Conservation (phyloP, 331 rosid species). For the Ulmus americana region DNA sequence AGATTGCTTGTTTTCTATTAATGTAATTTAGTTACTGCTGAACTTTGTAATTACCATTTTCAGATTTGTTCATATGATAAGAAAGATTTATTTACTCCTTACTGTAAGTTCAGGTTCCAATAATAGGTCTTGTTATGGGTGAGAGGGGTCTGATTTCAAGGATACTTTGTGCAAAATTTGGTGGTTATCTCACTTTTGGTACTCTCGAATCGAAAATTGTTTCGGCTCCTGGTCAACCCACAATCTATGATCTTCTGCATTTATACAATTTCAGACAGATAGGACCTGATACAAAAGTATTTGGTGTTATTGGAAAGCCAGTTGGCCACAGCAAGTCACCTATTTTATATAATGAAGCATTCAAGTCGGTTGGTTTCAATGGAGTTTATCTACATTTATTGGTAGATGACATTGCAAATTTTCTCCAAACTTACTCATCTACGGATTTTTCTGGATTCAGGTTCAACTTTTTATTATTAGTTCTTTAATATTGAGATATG, state of each 20-base stretch:
- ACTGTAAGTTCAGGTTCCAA: constrained; percentile 63
- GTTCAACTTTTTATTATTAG: constrained; percentile 27
- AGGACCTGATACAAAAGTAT: constrained; percentile 74
- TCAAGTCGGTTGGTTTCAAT: constrained; percentile 64
- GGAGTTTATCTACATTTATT: constrained; percentile 69
- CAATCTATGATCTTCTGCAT: constrained; percentile 61
- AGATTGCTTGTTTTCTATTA: not conserved
- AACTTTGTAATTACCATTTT: not conserved
- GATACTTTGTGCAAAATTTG: constrained; percentile 82
- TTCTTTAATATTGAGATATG: not conserved
- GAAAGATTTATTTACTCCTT: constrained; percentile 7
- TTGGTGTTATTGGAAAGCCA: constrained; percentile 89
- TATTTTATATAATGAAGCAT: constrained; percentile 54
- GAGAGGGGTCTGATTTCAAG: constrained; percentile 80
- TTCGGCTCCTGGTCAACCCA: constrained; percentile 96
- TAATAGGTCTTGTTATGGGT: constrained; percentile 87
- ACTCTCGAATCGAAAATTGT: constrained; percentile 65
- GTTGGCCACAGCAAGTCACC: constrained; percentile 91
- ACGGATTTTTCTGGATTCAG: constrained; percentile 86
- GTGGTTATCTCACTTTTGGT: constrained; percentile 84
- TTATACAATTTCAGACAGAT: constrained; percentile 63
- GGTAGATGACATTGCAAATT: constrained; percentile 73
- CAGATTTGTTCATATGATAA: constrained; percentile 11
- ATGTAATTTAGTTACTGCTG: not conserved
- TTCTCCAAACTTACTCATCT: constrained; percentile 69